Evolutionary conservation across 73 alveolate genomes (phyloP), one percentile per base, ranked within the genome.

Genomic region (Strombidium stylifer): DNA sequence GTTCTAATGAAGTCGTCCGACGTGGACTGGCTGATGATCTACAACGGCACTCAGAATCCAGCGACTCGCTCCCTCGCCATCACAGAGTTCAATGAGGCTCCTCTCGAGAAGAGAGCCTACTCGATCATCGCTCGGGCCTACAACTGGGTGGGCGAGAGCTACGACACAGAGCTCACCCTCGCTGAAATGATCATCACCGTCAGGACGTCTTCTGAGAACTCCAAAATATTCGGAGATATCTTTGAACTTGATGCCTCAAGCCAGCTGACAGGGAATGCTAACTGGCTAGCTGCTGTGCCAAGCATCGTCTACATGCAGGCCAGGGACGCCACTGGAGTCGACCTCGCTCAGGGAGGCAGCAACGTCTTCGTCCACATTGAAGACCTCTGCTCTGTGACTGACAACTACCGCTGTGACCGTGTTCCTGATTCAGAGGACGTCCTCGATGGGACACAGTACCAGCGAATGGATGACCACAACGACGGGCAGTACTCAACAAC

Each of bases 131-230:
- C 79, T 6, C 45, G 73, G 31, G 85, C 95, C 0, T 26, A 71
- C 64, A 85, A 85, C 62, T 61, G 84, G 75, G 81, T 86, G 20
- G 90, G 89, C 19, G 49, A 48, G 41, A 57, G 72, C 15, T 37
- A 69, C 34, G 73, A 86, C 40, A 59, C 85, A 3, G 48, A 82
- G 21, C 57, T 32, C 40, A 31, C 62, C 24, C 44, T 66, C 18
- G 75, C 72, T 11, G 42, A 25, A 8, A 42, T 82, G 57, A 62
- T 65, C 32, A 14, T 10, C 36, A 64, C n/a, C n/a, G n/a, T n/a
- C n/a, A n/a, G n/a, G n/a, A n/a, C n/a, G n/a, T n/a, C n/a, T n/a
- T n/a, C n/a, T n/a, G n/a, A n/a, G n/a, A n/a, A n/a, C n/a, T n/a
- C n/a, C n/a, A n/a, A n/a, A n/a, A n/a, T n/a, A n/a, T n/a, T n/a